A percentile compares a stretch with the other conserved stretches of the same genome.
Conservation (phyloP, 2,329 filamentous ascomycete genomes). For the Torrubiellomyces zombiae region DNA sequence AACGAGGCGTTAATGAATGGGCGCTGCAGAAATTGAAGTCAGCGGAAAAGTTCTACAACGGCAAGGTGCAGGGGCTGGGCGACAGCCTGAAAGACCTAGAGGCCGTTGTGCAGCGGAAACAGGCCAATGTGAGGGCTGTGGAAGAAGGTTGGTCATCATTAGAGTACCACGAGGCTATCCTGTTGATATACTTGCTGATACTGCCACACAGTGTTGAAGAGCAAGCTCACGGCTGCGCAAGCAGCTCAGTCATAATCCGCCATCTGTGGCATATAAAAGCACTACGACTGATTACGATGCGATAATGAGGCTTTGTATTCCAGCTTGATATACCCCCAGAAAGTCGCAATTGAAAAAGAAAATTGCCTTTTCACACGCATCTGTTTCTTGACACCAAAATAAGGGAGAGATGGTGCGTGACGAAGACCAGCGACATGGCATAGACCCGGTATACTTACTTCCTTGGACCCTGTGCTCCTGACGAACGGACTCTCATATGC, state of each 20-base stretch:
- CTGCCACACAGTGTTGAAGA: conserved; percentile 16
- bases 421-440: no score
- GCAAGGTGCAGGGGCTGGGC: conserved; percentile 35
- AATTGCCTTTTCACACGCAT: no score
- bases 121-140: conserved; percentile 66
- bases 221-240: conserved; percentile 23
- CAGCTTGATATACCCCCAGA: no score
- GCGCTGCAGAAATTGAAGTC: conserved; percentile 33
- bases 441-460: background rate
- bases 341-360: no score
- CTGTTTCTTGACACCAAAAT: no score
- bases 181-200: background rate
- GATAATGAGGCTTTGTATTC: no score
- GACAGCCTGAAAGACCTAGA: conserved; percentile 40
- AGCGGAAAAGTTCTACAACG: conserved; percentile 39
- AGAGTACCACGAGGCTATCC: no score
- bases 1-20: no score
- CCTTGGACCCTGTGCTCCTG: background rate
- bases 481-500: no score
- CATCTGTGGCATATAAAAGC: no score
- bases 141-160: conserved; percentile 53
- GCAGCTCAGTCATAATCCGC: conserved; percentile 11
- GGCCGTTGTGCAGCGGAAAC: conserved; percentile 50
- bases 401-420: no score
- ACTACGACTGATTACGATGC: no score